Evolutionary conservation across 768 basidiomycete genomes (phyloP).

Genomic region (Russula compacta): DNA sequence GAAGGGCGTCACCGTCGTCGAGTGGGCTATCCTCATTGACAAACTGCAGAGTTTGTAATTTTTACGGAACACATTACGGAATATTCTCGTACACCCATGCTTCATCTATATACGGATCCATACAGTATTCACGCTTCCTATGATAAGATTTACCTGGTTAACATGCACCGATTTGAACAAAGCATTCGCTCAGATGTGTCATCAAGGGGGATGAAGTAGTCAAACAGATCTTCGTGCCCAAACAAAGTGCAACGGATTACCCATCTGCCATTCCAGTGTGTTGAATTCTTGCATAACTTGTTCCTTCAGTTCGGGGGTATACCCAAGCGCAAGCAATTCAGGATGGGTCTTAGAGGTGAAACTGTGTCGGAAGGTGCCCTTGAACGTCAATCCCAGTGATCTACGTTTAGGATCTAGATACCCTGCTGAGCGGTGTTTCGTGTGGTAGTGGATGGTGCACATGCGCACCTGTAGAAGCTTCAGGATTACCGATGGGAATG

Average conservation of each 20-base stretch:
- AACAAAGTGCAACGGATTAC: not conserved
- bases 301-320: slow-evolving; percentile 5
- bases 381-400: not conserved
- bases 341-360: not conserved
- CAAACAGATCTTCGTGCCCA: slow-evolving; percentile 8
- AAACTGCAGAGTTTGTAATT: slow-evolving; percentile 37
- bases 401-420: not conserved
- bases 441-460: not conserved
- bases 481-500: not conserved
- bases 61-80: not conserved
- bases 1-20: slow-evolving; percentile 60
- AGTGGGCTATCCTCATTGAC: slow-evolving; percentile 74
- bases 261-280: not conserved
- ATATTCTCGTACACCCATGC: not conserved
- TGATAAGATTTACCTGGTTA: not conserved
- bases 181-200: not conserved
- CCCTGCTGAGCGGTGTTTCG: not conserved
- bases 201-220: not conserved
- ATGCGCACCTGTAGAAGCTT: not conserved
- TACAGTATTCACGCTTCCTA: not conserved
- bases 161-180: not conserved
- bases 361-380: not conserved
- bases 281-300: not conserved
- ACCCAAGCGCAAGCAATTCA: not conserved
- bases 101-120: not conserved